Conservation (phyloP, 2,329 filamentous ascomycete species). For the Xylaria sp. region DNA sequence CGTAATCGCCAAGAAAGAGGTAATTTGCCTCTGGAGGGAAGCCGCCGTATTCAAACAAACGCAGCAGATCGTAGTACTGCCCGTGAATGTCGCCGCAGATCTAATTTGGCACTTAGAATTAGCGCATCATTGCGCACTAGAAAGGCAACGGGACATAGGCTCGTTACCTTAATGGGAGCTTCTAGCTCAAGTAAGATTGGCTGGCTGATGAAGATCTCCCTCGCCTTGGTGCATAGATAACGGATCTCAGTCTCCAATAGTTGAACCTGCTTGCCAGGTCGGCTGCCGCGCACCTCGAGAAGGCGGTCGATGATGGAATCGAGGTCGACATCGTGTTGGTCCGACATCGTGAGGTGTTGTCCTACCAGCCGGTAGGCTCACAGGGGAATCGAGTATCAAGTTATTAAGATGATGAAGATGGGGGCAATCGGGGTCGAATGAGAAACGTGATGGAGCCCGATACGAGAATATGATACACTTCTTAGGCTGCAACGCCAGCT, state of each 20-base stretch:
- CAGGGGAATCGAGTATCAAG: constrained; percentile 35
- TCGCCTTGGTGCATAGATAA: constrained; percentile 96
- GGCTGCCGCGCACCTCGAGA: constrained; percentile 95
- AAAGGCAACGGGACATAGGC: constrained; percentile 35
- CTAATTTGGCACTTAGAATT: constrained; percentile 52
- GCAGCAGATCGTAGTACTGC: constrained; percentile 97
- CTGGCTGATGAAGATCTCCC: constrained; percentile 99
- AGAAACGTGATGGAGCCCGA: constrained; percentile 34
- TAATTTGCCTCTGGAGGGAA: constrained; percentile 99
- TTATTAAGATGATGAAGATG: constrained; percentile 33
- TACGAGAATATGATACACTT: constrained; percentile 40
- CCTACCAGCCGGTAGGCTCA: constrained; percentile 52
- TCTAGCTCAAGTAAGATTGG: constrained; percentile 97
- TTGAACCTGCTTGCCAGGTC: constrained; percentile 98
- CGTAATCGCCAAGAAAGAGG: constrained; percentile 96
- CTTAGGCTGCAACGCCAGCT: constrained; percentile 32
- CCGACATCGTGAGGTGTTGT: constrained; percentile 59
- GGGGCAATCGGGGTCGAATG: constrained; percentile 27
- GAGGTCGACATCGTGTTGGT: constrained; percentile 89
- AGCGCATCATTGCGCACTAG: background rate
- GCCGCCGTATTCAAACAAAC: constrained; percentile 96
- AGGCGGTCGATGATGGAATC: constrained; percentile 99
- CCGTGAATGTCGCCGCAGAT: constrained; percentile 99
- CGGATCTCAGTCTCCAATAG: constrained; percentile 95
- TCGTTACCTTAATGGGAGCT: constrained; percentile 94